A percentile compares a stretch with the other conserved stretches of the same genome.
Evolutionary conservation across 164 flowering plant genomes (phyloP).

Genomic region (Saururus chinensis): DNA sequence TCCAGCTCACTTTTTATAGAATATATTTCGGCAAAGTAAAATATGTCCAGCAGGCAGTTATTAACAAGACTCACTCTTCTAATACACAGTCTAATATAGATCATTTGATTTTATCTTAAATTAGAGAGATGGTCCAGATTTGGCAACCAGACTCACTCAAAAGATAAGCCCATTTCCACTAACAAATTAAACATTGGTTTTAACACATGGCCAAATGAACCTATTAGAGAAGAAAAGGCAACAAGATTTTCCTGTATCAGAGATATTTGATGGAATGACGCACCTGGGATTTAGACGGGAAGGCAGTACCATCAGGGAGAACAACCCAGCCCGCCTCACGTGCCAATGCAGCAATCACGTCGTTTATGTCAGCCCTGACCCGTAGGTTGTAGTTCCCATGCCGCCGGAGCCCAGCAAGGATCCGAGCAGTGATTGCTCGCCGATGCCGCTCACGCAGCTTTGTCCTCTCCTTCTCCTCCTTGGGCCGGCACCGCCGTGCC

Average conservation of each 20-base stretch:
- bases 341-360: slow-evolving; percentile 91
- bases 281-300: slow-evolving; percentile 86
- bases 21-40: too few species aligned
- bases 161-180: too few species aligned
- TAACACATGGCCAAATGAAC: too few species aligned
- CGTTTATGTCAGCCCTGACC: slow-evolving; percentile 97
- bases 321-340: slow-evolving; percentile 99
- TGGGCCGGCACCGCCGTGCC: slow-evolving; percentile 62
- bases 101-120: too few species aligned
- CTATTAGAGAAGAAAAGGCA: too few species aligned
- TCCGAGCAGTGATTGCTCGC: slow-evolving; percentile 89
- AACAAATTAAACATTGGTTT: too few species aligned
- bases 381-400: slow-evolving; percentile 96
- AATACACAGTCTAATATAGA: too few species aligned
- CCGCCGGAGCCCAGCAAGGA: slow-evolving; percentile 82
- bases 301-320: slow-evolving; percentile 98
- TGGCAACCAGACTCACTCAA: too few species aligned
- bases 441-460: slow-evolving; percentile 86
- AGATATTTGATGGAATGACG: background rate
- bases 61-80: too few species aligned
- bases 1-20: too few species aligned
- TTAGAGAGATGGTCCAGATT: too few species aligned
- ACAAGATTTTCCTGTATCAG: background rate
- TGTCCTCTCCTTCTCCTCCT: slow-evolving; percentile 94
- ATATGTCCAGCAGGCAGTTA: too few species aligned